Percentiles rank a stretch among this genome's conserved stretches.
phyloP scores from a whole-genome alignment of 2,329 filamentous ascomycete species.

The Diplodia intermedia region DNA sequence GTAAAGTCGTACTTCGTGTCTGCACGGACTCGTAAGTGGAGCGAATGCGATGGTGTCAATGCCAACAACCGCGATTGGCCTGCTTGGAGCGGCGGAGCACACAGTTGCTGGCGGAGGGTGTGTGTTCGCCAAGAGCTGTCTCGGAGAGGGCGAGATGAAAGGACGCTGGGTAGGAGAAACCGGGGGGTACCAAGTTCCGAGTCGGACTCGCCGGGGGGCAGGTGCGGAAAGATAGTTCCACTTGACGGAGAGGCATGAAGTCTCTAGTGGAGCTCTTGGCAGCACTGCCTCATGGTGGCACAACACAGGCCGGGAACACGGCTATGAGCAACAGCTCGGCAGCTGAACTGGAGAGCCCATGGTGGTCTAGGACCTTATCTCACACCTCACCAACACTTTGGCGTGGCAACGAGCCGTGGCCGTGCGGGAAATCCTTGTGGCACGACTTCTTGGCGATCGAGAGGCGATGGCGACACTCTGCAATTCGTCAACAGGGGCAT shows the following conservation, averaged over 20 bases:
- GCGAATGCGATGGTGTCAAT: neutral
- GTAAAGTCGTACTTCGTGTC: slow-evolving; percentile 4
- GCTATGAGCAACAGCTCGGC: neutral
- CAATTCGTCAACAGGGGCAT: neutral
- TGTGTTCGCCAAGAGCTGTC: slow-evolving; percentile 8
- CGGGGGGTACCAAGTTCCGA: slow-evolving; percentile 10
- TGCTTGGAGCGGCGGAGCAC: slow-evolving; percentile 5
- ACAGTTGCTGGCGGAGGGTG: slow-evolving; percentile 1
- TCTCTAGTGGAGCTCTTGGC: slow-evolving; percentile 6
- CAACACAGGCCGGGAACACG: slow-evolving; percentile 5
- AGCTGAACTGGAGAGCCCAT: neutral
- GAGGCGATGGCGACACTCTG: neutral
- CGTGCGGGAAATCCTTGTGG: neutral
- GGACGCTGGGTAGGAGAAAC: neutral
- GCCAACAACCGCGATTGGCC: slow-evolving; percentile 1
- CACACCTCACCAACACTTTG: neutral
- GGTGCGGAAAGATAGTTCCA: slow-evolving; percentile 10
- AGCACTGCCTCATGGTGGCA: neutral
- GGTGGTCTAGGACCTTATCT: neutral
- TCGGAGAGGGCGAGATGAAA: slow-evolving; percentile 21
- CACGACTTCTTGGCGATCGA: neutral
- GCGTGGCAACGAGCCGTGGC: neutral
- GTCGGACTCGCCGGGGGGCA: neutral
- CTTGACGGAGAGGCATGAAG: neutral
- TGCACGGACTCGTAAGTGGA: neutral